phyloP scores from a whole-genome alignment of 164 flowering plant species.

The Macadamia integrifolia region DNA sequence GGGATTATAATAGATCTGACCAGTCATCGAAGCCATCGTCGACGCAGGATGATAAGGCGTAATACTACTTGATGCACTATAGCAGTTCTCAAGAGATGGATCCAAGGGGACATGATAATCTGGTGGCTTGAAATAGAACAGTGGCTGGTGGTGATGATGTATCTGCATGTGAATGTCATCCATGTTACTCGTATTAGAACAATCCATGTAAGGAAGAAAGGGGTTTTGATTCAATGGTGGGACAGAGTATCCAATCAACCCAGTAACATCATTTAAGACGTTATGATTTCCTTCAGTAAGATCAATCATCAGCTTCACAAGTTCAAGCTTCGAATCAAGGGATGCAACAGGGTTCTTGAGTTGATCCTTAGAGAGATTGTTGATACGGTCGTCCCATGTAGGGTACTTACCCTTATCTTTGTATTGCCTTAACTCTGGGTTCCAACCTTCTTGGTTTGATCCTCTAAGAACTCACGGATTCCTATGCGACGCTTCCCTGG shows the following conservation, averaged over 20 bases:
- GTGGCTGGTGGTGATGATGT: too few species aligned
- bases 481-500: constrained; percentile 1
- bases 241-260: not conserved
- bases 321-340: not conserved
- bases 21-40: too few species aligned
- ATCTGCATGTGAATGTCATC: too few species aligned
- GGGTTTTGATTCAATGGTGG: too few species aligned
- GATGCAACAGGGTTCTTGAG: not conserved
- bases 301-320: not conserved
- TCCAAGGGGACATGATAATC: too few species aligned
- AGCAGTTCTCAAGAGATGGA: too few species aligned
- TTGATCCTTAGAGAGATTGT: not conserved
- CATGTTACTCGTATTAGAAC: too few species aligned
- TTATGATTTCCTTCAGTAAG: not conserved
- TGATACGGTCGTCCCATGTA: not conserved
- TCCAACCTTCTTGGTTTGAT: constrained; percentile 1
- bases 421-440: not conserved
- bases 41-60: too few species aligned
- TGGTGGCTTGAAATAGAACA: too few species aligned
- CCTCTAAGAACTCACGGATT: not conserved
- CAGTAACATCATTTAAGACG: not conserved
- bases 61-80: too few species aligned
- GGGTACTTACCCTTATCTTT: not conserved
- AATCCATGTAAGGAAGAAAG: too few species aligned
- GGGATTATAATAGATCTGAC: too few species aligned